These are phyloP conservation scores for Aspergillus oerlinghausenensis DNA, from an alignment of 2,329 filamentous ascomycete genomes.

Conservation along the genomic window DNA sequence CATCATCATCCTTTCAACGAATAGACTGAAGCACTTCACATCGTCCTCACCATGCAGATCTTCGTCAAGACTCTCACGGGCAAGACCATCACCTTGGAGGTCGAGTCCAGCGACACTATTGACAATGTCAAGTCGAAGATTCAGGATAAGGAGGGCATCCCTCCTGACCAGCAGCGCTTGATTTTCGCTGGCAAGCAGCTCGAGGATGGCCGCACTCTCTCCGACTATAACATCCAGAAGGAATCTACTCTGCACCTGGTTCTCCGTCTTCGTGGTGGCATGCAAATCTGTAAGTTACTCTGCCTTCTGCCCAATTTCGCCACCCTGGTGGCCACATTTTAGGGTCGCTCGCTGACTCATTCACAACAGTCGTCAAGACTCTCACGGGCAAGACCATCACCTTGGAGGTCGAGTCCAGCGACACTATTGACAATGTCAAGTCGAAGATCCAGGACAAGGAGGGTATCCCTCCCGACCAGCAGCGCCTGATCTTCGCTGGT, in stretches of 20 bases:
- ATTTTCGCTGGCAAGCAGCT: slow-evolving; percentile 58
- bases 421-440: slow-evolving; percentile 96
- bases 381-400: slow-evolving; percentile 62
- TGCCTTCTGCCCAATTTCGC: background rate
- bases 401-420: slow-evolving; percentile 64
- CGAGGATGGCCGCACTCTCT: slow-evolving; percentile 53
- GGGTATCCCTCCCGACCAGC: slow-evolving; percentile 91
- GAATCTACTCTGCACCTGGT: slow-evolving; percentile 69
- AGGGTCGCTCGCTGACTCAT: background rate
- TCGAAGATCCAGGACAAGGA: slow-evolving; percentile 97
- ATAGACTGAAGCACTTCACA: slow-evolving; percentile 6
- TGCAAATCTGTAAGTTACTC: slow-evolving; percentile 56
- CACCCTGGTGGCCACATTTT: slow-evolving; percentile 8
- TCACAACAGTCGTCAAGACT: slow-evolving; percentile 51
- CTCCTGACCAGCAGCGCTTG: slow-evolving; percentile 54
- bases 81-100: slow-evolving; percentile 52
- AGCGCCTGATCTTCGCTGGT: slow-evolving; percentile 91
- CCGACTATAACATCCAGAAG: slow-evolving; percentile 56
- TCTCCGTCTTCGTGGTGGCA: slow-evolving; percentile 64
- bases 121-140: slow-evolving; percentile 58
- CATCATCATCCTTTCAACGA: slow-evolving; percentile 7
- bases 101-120: slow-evolving; percentile 46
- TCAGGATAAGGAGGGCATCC: slow-evolving; percentile 57
- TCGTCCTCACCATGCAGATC: slow-evolving; percentile 74
- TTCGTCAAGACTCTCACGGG: slow-evolving; percentile 87